phyloP scores from a whole-genome alignment of 179 eudicot species.

The Silene noctiflora region DNA sequence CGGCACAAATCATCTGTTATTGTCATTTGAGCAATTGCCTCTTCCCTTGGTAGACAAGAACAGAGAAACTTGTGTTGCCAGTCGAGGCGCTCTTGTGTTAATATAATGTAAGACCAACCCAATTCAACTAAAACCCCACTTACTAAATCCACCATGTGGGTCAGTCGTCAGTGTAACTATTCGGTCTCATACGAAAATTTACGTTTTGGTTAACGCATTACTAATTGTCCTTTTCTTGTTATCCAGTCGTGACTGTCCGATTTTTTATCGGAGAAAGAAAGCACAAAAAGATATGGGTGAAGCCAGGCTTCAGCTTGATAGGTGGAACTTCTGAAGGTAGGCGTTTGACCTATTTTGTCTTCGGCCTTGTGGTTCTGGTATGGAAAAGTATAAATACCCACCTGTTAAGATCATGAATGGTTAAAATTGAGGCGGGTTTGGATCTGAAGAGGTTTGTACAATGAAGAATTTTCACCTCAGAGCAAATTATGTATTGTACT shows the following conservation, averaged over 20 bases:
- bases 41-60: no score
- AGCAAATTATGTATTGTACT: no score
- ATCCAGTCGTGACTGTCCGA: constrained; percentile 92
- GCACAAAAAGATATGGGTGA: constrained; percentile 99
- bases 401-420: neutral
- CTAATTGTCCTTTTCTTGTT: constrained; percentile 18
- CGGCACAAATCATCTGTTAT: neutral
- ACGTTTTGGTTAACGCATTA: neutral
- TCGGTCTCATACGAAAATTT: neutral
- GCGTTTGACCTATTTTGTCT: neutral
- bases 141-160: no score
- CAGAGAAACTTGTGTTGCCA: no score
- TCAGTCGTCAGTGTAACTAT: no score
- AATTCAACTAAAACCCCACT: no score
- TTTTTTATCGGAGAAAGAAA: constrained; percentile 97
- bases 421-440: neutral
- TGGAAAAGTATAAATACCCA: neutral
- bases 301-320: constrained; percentile 82
- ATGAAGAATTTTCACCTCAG: neutral
- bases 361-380: neutral
- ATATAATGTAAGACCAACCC: no score
- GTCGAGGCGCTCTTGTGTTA: neutral
- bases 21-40: constrained; percentile 1
- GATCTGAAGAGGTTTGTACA: neutral
- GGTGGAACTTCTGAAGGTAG: constrained; percentile 64